Conservation (phyloP, 2,329 filamentous ascomycete species). For the Pseudogymnoascus sp. region DNA sequence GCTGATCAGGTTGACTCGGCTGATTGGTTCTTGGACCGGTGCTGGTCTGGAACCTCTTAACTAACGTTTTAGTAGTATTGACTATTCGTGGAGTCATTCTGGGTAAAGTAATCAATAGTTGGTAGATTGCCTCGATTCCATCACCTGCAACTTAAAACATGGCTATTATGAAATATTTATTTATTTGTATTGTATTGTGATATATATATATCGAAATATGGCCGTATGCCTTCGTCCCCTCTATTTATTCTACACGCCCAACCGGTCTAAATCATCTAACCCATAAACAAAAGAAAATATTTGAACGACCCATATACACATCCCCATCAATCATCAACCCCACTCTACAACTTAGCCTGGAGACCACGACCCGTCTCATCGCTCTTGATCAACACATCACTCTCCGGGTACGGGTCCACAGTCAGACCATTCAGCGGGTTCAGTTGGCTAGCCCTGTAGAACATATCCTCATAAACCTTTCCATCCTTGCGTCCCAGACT, state of each 20-base stretch:
- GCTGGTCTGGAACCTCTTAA: background rate
- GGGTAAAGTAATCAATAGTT: background rate
- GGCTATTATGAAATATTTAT: background rate
- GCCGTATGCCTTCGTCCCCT: background rate
- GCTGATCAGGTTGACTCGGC: background rate
- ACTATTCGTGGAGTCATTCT: background rate
- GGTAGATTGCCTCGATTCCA: background rate
- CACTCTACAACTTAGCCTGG: conserved; percentile 41
- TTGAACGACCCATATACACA: background rate
- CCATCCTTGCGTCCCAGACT: conserved; percentile 62
- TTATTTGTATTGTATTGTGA: background rate
- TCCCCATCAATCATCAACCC: background rate
- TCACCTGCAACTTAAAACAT: background rate
- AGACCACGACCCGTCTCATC: conserved; percentile 36
- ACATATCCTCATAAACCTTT: conserved; percentile 71
- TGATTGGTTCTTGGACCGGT: background rate
- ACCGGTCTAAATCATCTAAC: background rate
- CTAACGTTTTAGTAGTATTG: background rate
- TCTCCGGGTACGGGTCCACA: conserved; percentile 64
- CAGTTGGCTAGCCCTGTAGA: conserved; percentile 59
- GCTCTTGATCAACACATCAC: conserved; percentile 50
- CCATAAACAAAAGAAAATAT: background rate
- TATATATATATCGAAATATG: background rate
- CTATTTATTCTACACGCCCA: conserved; percentile 5
- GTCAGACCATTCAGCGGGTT: conserved; percentile 66